Evolutionary conservation across 2,329 filamentous ascomycete genomes (phyloP).

Genomic region (Cladobotryum mycophilum): DNA sequence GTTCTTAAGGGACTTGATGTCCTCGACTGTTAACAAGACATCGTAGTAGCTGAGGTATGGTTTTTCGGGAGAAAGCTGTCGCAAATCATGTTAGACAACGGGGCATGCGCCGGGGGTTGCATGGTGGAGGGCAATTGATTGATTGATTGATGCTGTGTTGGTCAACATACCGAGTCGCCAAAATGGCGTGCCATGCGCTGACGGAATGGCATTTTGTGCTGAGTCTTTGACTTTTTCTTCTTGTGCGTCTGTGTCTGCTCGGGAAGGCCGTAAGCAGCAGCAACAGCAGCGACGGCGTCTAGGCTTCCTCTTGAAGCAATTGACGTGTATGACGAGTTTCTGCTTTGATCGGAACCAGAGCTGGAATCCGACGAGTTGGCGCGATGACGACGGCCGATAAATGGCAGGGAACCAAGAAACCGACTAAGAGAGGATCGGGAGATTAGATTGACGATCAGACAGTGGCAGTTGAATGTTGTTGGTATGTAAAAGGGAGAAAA

Average conservation of each 20-base stretch:
- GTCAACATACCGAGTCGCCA: constrained; percentile 38
- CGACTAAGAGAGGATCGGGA: constrained; percentile 1
- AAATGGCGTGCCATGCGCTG: constrained; percentile 41
- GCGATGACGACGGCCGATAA: constrained; percentile 7
- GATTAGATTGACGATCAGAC: background rate
- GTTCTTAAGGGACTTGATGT: constrained; percentile 78
- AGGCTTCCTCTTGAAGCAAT: background rate
- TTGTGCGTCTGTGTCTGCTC: background rate
- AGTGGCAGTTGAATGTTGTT: background rate
- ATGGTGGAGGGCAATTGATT: constrained; percentile 1
- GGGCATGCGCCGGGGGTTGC: background rate
- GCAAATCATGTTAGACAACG: constrained; percentile 5
- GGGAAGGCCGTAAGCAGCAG: too few relatives aligned
- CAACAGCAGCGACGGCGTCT: background rate
- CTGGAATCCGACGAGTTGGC: constrained; percentile 7
- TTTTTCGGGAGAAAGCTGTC: constrained; percentile 43
- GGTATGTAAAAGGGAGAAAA: too few relatives aligned
- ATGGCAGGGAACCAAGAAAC: constrained; percentile 6
- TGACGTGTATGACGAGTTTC: background rate
- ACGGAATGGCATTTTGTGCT: constrained; percentile 32
- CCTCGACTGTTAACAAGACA: constrained; percentile 66
- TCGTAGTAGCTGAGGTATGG: constrained; percentile 37
- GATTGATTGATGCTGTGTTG: too few relatives aligned
- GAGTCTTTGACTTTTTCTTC: constrained; percentile 12
- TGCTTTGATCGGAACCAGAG: background rate